Evolutionary conservation across 2,329 filamentous ascomycete genomes (phyloP).

Genomic region (Aureobasidium sp.): DNA sequence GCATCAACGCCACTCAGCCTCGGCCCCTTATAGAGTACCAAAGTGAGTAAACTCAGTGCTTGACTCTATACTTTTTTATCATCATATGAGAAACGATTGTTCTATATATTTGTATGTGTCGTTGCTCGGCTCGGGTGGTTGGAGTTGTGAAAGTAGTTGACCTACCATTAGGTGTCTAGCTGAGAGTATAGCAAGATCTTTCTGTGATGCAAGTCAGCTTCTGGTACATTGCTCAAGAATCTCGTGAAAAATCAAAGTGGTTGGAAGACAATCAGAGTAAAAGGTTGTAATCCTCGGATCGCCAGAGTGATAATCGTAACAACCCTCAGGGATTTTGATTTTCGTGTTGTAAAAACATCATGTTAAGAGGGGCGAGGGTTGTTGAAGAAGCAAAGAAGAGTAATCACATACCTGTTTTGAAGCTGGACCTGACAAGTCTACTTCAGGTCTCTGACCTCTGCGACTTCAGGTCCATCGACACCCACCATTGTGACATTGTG

Average conservation of each 20-base stretch:
- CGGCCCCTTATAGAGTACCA: neutral
- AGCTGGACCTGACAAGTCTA: neutral
- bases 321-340: constrained; percentile 20
- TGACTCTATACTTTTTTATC: constrained; percentile 1
- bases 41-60: neutral
- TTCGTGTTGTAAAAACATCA: constrained; percentile 20
- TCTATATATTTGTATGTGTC: too few species aligned
- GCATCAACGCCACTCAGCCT: neutral
- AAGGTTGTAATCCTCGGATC: constrained; percentile 13
- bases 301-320: constrained; percentile 8
- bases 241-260: neutral
- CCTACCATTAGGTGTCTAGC: too few species aligned
- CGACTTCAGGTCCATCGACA: constrained; percentile 62
- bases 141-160: too few species aligned
- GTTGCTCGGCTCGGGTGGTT: too few species aligned
- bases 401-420: neutral
- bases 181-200: too few species aligned
- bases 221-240: neutral
- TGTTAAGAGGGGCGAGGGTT: neutral
- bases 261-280: constrained; percentile 7
- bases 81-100: neutral
- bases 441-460: constrained; percentile 9
- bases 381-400: neutral
- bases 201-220: neutral
- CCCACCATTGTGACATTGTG: constrained; percentile 71